These are phyloP conservation scores for Blastobotrys indianensis DNA, from an alignment of 1,139 yeast genomes.

Conservation along the genomic window DNA sequence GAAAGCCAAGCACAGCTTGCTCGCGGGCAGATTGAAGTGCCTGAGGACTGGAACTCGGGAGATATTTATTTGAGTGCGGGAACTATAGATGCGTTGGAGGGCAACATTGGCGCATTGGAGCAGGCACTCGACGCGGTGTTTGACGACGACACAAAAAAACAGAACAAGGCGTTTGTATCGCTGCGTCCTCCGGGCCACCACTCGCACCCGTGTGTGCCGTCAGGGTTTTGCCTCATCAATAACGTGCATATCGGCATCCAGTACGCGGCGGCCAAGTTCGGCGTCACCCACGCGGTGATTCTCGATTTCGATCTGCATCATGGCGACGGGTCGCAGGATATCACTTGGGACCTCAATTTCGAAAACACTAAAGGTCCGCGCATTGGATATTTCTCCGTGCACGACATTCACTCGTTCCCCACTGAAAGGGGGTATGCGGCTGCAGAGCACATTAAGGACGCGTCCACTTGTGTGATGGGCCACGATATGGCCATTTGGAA, in stretches of 20 bases:
- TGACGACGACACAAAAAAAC: slow-evolving; percentile 27
- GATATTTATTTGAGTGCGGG: slow-evolving; percentile 69
- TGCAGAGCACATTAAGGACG: slow-evolving; percentile 63
- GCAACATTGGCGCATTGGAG: slow-evolving; percentile 75
- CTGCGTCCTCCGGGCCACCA: slow-evolving; percentile 89
- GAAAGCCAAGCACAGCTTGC: slow-evolving; percentile 52
- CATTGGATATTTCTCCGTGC: slow-evolving; percentile 79
- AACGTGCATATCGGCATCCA: slow-evolving; percentile 81
- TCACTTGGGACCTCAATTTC: slow-evolving; percentile 67
- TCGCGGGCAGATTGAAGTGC: slow-evolving; percentile 63
- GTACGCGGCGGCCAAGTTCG: slow-evolving; percentile 61
- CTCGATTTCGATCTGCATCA: slow-evolving; percentile 83
- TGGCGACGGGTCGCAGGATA: slow-evolving; percentile 90
- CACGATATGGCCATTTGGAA: slow-evolving; percentile 83
- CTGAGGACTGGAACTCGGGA: slow-evolving; percentile 77
- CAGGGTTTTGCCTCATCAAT: slow-evolving; percentile 81
- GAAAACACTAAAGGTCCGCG: slow-evolving; percentile 12
- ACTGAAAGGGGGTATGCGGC: slow-evolving; percentile 77
- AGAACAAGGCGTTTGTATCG: slow-evolving; percentile 60
- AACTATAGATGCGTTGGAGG: slow-evolving; percentile 69
- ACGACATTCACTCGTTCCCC: slow-evolving; percentile 83
- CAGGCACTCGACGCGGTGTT: slow-evolving; percentile 60
- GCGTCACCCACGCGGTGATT: slow-evolving; percentile 74
- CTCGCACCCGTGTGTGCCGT: slow-evolving; percentile 76
- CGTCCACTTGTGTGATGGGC: slow-evolving; percentile 72